These are phyloP conservation scores for Reutealis trisperma DNA, from an alignment of 345 rosid genomes.

Conservation along the genomic window DNA sequence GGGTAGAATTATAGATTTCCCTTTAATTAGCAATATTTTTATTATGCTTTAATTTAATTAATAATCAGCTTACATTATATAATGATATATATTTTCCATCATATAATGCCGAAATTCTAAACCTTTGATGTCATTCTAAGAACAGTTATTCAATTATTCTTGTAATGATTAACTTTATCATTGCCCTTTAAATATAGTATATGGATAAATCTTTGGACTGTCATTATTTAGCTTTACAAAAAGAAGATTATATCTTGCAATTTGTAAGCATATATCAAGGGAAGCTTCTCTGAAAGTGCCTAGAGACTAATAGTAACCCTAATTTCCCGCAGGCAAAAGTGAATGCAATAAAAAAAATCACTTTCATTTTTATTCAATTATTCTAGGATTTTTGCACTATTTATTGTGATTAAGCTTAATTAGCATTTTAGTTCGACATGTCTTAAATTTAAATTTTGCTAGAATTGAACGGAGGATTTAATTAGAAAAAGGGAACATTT, in stretches of 20 bases:
- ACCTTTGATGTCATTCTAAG: constrained; percentile 16
- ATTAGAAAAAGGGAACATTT: too few species aligned
- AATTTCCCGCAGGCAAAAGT: too few species aligned
- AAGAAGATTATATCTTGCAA: constrained; percentile 24
- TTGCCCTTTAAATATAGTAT: constrained; percentile 27
- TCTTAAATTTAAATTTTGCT: too few species aligned
- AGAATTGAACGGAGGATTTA: too few species aligned
- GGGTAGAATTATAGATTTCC: too few species aligned
- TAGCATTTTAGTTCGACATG: too few species aligned
- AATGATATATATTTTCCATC: background rate
- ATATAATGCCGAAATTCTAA: constrained; percentile 30
- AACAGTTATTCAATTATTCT: constrained; percentile 6
- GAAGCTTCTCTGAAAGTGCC: constrained; percentile 30
- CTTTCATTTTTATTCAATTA: too few species aligned
- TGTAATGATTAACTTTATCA: constrained; percentile 35
- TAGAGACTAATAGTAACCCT: background rate
- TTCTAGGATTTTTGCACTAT: too few species aligned
- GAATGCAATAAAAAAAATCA: too few species aligned
- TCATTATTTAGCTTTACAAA: constrained; percentile 28
- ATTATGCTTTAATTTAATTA: background rate
- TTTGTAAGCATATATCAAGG: constrained; percentile 5
- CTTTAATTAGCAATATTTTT: too few species aligned
- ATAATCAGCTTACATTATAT: background rate
- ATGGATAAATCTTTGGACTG: constrained; percentile 14
- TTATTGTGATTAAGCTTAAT: too few species aligned